These are phyloP conservation scores for Lenzites betulinus DNA, from an alignment of 768 basidiomycete species.

Conservation along the genomic window DNA sequence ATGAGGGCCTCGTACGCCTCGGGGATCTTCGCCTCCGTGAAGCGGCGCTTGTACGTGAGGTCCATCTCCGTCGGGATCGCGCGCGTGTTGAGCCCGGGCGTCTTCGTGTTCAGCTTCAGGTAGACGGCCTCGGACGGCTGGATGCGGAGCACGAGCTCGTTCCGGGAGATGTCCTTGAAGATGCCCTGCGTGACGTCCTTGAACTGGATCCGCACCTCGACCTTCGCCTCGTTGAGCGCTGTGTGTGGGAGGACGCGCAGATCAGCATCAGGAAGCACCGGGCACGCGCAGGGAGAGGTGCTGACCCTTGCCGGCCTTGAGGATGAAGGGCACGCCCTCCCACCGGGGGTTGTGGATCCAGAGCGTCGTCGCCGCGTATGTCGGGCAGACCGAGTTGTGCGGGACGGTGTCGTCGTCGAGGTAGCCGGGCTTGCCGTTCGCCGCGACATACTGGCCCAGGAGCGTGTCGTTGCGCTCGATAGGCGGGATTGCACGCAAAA, in stretches of 20 bases:
- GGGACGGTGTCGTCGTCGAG: constrained; percentile 96
- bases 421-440: constrained; percentile 97
- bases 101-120: constrained; percentile 95
- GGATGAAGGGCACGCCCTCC: constrained; percentile 98
- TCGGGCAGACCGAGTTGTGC: constrained; percentile 88
- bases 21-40: constrained; percentile 88
- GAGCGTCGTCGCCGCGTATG: constrained; percentile 87
- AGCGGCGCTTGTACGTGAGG: constrained; percentile 95
- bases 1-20: constrained; percentile 97
- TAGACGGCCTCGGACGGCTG: constrained; percentile 97
- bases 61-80: constrained; percentile 98
- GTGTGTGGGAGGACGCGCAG: constrained; percentile 2
- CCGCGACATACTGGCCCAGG: constrained; percentile 90
- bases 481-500: constrained; percentile 87
- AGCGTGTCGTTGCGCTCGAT: constrained; percentile 78
- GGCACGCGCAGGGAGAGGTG: constrained; percentile 19
- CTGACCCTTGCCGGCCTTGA: constrained; percentile 96
- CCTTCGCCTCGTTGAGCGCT: constrained; percentile 98
- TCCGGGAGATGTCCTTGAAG: constrained; percentile 93
- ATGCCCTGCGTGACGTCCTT: constrained; percentile 97
- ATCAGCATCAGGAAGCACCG: constrained; percentile 6
- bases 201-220: constrained; percentile 97
- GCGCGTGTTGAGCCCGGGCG: constrained; percentile 86
- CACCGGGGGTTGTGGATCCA: constrained; percentile 95
- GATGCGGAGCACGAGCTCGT: constrained; percentile 97